Base-by-base conservation (phyloP, 768 basidiomycete genomes). In the Termitomyces sp. region DNA sequence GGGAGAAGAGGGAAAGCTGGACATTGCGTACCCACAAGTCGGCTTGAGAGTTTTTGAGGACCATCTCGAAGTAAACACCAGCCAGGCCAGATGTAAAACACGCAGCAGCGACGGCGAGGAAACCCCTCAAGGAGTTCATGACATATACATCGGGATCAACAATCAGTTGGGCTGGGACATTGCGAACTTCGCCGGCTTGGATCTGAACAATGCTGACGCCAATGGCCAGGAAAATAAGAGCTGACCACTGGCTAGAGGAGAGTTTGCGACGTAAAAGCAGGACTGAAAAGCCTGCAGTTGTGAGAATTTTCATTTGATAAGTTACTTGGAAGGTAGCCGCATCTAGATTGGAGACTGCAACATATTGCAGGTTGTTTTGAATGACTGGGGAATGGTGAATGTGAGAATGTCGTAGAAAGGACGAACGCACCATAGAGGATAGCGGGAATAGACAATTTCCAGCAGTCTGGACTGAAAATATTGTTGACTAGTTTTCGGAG, bases 11-110 rank as follows among this genome's bases (percentile, higher is more conserved):
- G 23, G 93, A 95, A 16, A 98, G 81, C 70, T 98, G 96, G 58
- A 96, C 89, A 69, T 98, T 98, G 67, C 96, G 89, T 56, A 96
- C 86, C 96, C 96, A 98, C 11, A 98, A 79, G 72, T 97, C 93
- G 3, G 86, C 80, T 63, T 86, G 86, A 3, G 91, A 89, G 63
- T 88, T 87, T 75, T 96, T 98, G 61, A 95, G 77, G 35, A 94
- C 94, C 89, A 96, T 94, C 74, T 98, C 96, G 63, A 98, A 98
- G 74, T 98, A 98, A 27, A 98, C 95, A 6, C 95, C 95, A 0
- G 95, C 95, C 44, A 98, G 83, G 25, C 96, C 96, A 0, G 94
- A 96, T 0, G 95, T 97, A 68, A 96, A 85, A 75, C 96, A 98
- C 0, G 96, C 94, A 14, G 87, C 83, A 7, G 84, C 79, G 51